phyloP scores from a whole-genome alignment of 768 basidiomycete species.

The Megacollybia marginata region DNA sequence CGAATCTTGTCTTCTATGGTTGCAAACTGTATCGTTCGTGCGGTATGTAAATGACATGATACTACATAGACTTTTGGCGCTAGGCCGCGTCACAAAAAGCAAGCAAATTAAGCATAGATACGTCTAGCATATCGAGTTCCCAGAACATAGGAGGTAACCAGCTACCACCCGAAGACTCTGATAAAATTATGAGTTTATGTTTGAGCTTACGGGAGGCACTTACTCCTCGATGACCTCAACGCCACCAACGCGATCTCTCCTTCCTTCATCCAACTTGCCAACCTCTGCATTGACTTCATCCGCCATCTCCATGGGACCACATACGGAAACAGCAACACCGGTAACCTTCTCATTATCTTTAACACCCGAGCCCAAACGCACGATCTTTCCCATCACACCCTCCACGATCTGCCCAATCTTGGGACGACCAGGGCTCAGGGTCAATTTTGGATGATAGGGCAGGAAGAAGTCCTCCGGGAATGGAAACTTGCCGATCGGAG shows the following conservation, averaged over 20 bases:
- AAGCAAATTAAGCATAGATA: too few relatives aligned
- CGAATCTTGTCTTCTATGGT: too few relatives aligned
- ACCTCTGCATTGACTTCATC: constrained; percentile 27
- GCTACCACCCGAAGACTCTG: background rate
- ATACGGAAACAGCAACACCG: constrained; percentile 34
- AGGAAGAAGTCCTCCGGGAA: constrained; percentile 24
- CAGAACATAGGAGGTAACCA: background rate
- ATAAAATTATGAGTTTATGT: background rate
- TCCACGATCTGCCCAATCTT: constrained; percentile 27
- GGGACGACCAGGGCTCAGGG: constrained; percentile 35
- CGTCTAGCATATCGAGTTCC: too few relatives aligned
- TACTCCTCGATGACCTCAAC: constrained; percentile 32
- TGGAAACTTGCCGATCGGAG: constrained; percentile 17
- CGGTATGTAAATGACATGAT: too few relatives aligned
- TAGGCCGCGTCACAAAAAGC: too few relatives aligned
- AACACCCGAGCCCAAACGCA: constrained; percentile 21
- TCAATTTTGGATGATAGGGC: constrained; percentile 21
- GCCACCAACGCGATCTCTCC: constrained; percentile 31
- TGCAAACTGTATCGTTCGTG: too few relatives aligned
- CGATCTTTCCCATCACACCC: constrained; percentile 22
- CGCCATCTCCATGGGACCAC: constrained; percentile 34
- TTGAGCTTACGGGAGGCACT: constrained; percentile 1
- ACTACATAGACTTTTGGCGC: too few relatives aligned
- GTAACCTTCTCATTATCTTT: constrained; percentile 16
- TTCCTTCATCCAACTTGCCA: constrained; percentile 21